Evolutionary conservation across 2,329 filamentous ascomycete genomes (phyloP).

Genomic region (Nigrospora osmanthi): DNA sequence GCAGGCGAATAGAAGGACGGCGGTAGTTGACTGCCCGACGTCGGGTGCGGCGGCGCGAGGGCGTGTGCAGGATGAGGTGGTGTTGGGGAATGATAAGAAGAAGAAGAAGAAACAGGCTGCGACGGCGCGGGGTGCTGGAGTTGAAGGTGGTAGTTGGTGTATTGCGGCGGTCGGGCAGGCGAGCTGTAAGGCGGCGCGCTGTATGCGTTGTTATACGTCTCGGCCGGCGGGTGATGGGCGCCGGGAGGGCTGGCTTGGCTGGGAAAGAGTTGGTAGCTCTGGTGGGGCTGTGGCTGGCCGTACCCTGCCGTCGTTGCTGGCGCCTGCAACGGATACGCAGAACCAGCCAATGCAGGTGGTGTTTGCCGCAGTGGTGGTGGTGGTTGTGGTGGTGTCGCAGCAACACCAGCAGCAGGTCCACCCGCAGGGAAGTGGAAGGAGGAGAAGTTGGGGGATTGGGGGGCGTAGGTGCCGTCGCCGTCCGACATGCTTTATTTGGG

Average conservation of each 20-base stretch:
- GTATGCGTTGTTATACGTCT: slow-evolving; percentile 9
- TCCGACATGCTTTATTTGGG: slow-evolving; percentile 27
- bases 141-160: slow-evolving; percentile 12
- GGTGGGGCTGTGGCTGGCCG: slow-evolving; percentile 21
- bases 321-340: too few species aligned
- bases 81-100: background rate
- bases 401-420: background rate
- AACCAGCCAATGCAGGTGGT: background rate
- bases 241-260: too few species aligned
- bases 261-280: slow-evolving; percentile 10
- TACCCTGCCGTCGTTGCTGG: slow-evolving; percentile 4
- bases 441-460: slow-evolving; percentile 52
- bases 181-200: slow-evolving; percentile 5
- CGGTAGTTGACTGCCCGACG: background rate
- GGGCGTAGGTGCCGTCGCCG: slow-evolving; percentile 44
- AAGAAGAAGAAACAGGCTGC: background rate
- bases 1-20: background rate
- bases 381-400: too few species aligned
- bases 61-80: background rate
- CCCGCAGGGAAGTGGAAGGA: slow-evolving; percentile 38
- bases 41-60: background rate
- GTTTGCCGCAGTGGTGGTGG: background rate
- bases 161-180: slow-evolving; percentile 7
- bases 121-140: slow-evolving; percentile 7
- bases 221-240: background rate